Percentiles rank a stretch among this genome's conserved stretches.
phyloP scores from a whole-genome alignment of 768 basidiomycete species.

The Collybiopsis luxurians region DNA sequence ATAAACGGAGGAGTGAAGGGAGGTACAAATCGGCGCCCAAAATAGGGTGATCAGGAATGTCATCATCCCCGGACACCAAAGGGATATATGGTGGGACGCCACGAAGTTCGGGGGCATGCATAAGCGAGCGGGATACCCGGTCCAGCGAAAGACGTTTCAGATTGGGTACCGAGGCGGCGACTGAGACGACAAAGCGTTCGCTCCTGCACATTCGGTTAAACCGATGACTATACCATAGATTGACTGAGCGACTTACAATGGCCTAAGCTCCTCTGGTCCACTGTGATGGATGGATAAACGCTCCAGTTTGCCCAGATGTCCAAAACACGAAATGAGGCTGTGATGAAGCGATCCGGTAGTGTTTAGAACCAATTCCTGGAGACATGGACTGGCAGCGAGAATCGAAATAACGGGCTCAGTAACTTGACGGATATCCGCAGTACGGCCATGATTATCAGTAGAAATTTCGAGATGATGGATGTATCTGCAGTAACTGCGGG shows the following conservation, averaged over 20 bases:
- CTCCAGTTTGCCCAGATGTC: slow-evolving; percentile 37
- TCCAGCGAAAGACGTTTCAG: slow-evolving; percentile 58
- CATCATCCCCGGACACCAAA: slow-evolving; percentile 56
- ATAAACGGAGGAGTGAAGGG: slow-evolving; percentile 63
- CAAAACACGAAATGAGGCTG: slow-evolving; percentile 47
- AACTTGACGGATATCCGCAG: slow-evolving; percentile 22
- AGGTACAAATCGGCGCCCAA: slow-evolving; percentile 58
- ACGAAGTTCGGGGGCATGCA: slow-evolving; percentile 62
- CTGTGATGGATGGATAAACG: slow-evolving; percentile 47
- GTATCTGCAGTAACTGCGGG: slow-evolving; percentile 46
- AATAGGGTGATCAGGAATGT: slow-evolving; percentile 53
- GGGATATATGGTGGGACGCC: slow-evolving; percentile 57
- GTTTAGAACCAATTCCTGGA: slow-evolving; percentile 45
- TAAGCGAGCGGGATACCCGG: slow-evolving; percentile 60
- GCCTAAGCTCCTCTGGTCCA: slow-evolving; percentile 35
- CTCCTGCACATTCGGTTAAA: slow-evolving; percentile 37
- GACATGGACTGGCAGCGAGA: slow-evolving; percentile 45
- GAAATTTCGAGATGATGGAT: slow-evolving; percentile 54
- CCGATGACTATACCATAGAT: slow-evolving; percentile 12
- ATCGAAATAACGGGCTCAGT: slow-evolving; percentile 50
- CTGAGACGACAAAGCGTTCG: slow-evolving; percentile 67
- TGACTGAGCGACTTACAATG: slow-evolving; percentile 39
- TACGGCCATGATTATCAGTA: slow-evolving; percentile 22
- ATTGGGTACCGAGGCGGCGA: slow-evolving; percentile 56
- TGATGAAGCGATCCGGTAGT: slow-evolving; percentile 49